A percentile compares a stretch with the other conserved stretches of the same genome.
Evolutionary conservation across 108 stramenopile genomes (phyloP).

Genomic region (Nannochloropsis granulata): DNA sequence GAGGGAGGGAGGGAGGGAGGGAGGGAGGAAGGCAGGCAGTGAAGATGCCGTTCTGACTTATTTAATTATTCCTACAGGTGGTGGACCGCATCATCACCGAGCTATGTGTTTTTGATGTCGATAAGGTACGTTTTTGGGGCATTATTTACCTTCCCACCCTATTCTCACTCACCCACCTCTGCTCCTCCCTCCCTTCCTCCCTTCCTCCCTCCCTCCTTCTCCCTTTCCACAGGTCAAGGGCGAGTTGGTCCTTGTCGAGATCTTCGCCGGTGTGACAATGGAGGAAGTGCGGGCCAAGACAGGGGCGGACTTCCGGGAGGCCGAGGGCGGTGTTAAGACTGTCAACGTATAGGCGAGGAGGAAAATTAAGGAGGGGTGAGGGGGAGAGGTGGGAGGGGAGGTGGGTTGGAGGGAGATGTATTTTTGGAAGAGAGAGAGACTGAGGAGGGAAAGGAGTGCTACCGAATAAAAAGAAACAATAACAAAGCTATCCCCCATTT

Average conservation of each 20-base stretch:
- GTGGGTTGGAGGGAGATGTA: not conserved
- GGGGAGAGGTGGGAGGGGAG: not conserved
- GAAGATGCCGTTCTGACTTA: not conserved
- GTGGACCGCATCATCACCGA: conserved; percentile 85
- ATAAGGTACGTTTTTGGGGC: not conserved
- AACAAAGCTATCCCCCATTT: no score
- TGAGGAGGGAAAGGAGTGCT: not conserved
- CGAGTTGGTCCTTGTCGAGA: not conserved
- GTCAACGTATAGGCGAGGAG: not conserved
- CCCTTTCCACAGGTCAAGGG: not conserved
- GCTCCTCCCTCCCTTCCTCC: not conserved
- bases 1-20: not conserved
- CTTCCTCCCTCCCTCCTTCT: not conserved
- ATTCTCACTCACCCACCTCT: not conserved
- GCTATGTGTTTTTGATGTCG: conserved; percentile 62
- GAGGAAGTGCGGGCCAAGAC: not conserved
- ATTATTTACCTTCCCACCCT: not conserved
- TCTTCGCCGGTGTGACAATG: not conserved
- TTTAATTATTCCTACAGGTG: conserved; percentile 34
- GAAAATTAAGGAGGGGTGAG: not conserved
- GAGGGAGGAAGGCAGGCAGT: not conserved
- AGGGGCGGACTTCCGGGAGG: not conserved
- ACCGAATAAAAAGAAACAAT: no score
- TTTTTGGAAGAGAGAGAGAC: not conserved
- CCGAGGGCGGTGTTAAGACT: not conserved